Percentiles rank a stretch among this genome's conserved stretches.
These are phyloP conservation scores for Colletotrichum karsti DNA, from an alignment of 2,329 filamentous ascomycete species.

Conservation along the genomic window DNA sequence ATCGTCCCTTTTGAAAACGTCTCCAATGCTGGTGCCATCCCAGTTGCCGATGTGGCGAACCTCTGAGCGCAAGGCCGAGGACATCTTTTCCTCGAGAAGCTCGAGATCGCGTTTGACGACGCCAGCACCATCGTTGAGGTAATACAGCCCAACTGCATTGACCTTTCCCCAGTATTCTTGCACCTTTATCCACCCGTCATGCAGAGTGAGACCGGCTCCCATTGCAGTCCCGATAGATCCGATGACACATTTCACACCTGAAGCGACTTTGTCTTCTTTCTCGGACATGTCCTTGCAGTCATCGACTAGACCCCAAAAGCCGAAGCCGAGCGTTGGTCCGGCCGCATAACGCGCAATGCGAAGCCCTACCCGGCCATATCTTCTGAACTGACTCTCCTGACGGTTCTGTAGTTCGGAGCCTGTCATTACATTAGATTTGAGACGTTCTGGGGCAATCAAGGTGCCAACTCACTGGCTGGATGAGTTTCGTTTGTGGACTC, in stretches of 20 bases:
- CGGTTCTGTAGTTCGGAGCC: too few species aligned
- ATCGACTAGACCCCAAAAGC: background rate
- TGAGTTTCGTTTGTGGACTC: too few species aligned
- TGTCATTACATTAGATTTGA: too few species aligned
- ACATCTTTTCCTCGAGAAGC: background rate
- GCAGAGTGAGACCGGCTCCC: background rate
- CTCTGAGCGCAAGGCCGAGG: background rate
- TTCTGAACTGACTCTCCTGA: background rate
- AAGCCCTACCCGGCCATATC: background rate
- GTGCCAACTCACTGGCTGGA: too few species aligned
- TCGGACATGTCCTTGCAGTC: background rate
- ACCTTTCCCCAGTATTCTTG: background rate
- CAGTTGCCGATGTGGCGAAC: background rate
- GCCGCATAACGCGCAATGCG: background rate
- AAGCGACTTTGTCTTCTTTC: background rate
- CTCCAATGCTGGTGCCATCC: background rate
- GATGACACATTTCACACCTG: background rate
- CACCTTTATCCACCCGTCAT: too few species aligned
- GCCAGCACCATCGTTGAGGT: background rate
- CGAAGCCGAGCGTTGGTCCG: background rate
- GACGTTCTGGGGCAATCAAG: too few species aligned
- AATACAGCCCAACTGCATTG: background rate
- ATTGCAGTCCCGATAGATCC: background rate
- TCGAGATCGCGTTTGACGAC: background rate
- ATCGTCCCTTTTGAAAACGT: background rate